Evolutionary conservation across 148 eudicot species (phyloP).

Genomic region (Chenopodium quinoa): DNA sequence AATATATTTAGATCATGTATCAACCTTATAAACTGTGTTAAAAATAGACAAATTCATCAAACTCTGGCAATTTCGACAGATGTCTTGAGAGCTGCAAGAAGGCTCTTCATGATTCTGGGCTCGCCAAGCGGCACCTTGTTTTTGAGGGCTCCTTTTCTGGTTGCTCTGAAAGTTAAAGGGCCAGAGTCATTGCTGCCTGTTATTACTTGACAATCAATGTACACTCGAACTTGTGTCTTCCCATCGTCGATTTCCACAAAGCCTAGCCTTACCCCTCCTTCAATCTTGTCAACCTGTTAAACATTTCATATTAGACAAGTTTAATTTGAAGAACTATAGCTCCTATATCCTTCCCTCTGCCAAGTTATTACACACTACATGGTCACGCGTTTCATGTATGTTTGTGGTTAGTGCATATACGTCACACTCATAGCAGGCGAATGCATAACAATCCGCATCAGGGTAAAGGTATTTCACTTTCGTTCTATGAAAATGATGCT

Average conservation of each 20-base stretch:
- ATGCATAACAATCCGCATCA: background rate
- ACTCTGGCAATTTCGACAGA: slow-evolving; percentile 67
- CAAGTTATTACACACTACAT: background rate
- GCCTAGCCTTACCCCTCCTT: slow-evolving; percentile 80
- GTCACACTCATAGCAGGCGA: too few relatives aligned
- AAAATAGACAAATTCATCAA: slow-evolving; percentile 14
- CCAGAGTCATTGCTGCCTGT: slow-evolving; percentile 38
- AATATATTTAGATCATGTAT: too few relatives aligned
- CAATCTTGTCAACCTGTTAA: slow-evolving; percentile 81
- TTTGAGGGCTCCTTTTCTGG: slow-evolving; percentile 62
- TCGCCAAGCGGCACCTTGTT: slow-evolving; percentile 76
- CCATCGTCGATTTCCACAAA: slow-evolving; percentile 73
- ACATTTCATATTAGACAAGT: background rate
- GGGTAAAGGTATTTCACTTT: background rate
- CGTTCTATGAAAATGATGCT: too few relatives aligned
- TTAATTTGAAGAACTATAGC: background rate
- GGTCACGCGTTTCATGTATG: background rate
- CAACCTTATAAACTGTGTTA: background rate
- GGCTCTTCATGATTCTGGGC: slow-evolving; percentile 86
- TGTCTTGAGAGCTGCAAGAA: slow-evolving; percentile 62
- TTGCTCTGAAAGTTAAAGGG: slow-evolving; percentile 57
- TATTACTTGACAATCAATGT: slow-evolving; percentile 73
- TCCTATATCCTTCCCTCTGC: background rate
- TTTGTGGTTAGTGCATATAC: too few relatives aligned
- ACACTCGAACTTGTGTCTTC: slow-evolving; percentile 50